phyloP scores from a whole-genome alignment of 257 asterid genomes.

The Ajuga chamaepitys region DNA sequence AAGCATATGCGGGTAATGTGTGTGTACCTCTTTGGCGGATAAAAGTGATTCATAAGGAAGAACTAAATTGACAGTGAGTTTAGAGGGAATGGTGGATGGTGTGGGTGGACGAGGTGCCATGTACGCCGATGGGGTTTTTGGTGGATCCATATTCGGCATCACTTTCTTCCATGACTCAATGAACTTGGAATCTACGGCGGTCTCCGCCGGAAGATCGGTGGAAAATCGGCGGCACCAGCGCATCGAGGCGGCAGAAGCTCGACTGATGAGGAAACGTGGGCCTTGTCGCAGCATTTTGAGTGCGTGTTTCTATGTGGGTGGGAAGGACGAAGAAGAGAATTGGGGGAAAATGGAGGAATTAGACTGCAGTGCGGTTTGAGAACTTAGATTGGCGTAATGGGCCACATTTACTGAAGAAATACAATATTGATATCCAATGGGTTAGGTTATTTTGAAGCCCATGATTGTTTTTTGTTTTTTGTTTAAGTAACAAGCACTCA shows the following conservation, averaged over 20 bases:
- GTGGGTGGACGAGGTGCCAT: constrained; percentile 62
- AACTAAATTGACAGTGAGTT: constrained; percentile 74
- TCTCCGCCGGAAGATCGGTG: constrained; percentile 45
- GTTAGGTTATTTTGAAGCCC: too few relatives aligned
- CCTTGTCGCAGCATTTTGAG: constrained; percentile 50
- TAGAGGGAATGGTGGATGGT: constrained; percentile 59
- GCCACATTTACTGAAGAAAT: too few relatives aligned
- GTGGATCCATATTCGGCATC: constrained; percentile 54
- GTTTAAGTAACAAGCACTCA: too few relatives aligned
- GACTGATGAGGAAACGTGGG: constrained; percentile 34
- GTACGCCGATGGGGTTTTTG: constrained; percentile 50
- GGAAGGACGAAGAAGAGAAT: neutral
- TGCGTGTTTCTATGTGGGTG: neutral
- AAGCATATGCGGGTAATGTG: neutral
- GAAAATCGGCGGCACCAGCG: constrained; percentile 51
- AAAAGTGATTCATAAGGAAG: constrained; percentile 58
- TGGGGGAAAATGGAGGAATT: neutral
- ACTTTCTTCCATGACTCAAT: constrained; percentile 49
- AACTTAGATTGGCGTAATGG: too few relatives aligned
- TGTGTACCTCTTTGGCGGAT: constrained; percentile 47
- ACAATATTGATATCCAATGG: too few relatives aligned
- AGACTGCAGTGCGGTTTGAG: neutral
- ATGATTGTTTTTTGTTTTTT: too few relatives aligned
- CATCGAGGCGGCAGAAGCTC: constrained; percentile 45
- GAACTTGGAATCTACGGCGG: constrained; percentile 44